A percentile compares a stretch with the other conserved stretches of the same genome.
Evolutionary conservation across 2,329 filamentous ascomycete species (phyloP).

Genomic region (Fulvia fulva): DNA sequence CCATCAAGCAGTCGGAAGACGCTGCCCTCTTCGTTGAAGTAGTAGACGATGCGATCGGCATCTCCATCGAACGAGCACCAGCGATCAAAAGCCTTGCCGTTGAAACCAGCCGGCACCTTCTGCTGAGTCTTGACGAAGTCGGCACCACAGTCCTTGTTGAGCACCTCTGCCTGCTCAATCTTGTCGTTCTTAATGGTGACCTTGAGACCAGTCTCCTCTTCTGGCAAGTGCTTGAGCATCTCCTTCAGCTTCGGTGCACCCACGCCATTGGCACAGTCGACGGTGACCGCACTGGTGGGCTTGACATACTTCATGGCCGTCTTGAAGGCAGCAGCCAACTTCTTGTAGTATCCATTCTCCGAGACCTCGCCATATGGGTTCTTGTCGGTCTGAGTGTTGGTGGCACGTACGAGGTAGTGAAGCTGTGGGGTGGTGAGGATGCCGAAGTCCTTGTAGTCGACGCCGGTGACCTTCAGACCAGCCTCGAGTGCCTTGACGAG

Average conservation of each 20-base stretch:
- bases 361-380: constrained; percentile 85
- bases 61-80: constrained; percentile 93
- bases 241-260: constrained; percentile 87
- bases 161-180: constrained; percentile 78
- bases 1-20: constrained; percentile 92
- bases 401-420: constrained; percentile 90
- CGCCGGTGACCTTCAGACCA: constrained; percentile 70
- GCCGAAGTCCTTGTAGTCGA: constrained; percentile 78
- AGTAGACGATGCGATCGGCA: constrained; percentile 92
- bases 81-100: constrained; percentile 69
- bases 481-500: constrained; percentile 76
- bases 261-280: constrained; percentile 96
- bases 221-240: constrained; percentile 76
- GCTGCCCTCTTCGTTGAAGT: constrained; percentile 77
- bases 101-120: constrained; percentile 77
- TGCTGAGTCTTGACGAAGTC: constrained; percentile 98
- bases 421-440: constrained; percentile 95
- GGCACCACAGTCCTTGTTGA: constrained; percentile 89
- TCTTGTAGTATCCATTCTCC: constrained; percentile 92
- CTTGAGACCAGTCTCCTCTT: constrained; percentile 61
- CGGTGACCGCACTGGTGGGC: constrained; percentile 68
- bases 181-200: constrained; percentile 91
- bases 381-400: constrained; percentile 85
- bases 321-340: constrained; percentile 79
- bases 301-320: constrained; percentile 74